These are phyloP conservation scores for Bombardia bombarda DNA, from an alignment of 495 filamentous ascomycete species.

Conservation along the genomic window DNA sequence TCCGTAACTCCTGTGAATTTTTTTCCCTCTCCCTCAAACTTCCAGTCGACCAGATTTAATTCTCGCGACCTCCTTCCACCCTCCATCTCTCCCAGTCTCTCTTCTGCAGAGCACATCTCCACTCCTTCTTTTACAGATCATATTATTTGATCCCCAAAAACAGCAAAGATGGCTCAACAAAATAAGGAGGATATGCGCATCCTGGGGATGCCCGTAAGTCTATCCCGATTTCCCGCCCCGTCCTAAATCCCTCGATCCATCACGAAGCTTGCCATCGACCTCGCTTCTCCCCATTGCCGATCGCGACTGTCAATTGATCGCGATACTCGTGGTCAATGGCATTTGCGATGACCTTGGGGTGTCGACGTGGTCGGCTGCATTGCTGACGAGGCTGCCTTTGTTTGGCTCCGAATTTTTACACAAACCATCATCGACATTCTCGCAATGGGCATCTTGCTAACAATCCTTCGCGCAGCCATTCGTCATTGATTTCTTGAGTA, in stretches of 20 bases:
- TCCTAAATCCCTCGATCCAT: conserved; percentile 26
- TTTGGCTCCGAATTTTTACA: too few species aligned
- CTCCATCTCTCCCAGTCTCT: conserved; percentile 22
- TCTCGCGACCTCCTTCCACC: conserved; percentile 29
- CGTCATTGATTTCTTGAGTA: conserved; percentile 97
- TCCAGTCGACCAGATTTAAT: conserved; percentile 38
- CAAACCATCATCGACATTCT: too few species aligned
- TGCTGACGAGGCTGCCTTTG: too few species aligned
- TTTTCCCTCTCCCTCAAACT: conserved; percentile 22
- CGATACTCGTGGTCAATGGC: too few species aligned
- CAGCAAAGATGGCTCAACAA: conserved; percentile 59
- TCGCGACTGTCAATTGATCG: conserved; percentile 12
- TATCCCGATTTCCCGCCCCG: conserved; percentile 2
- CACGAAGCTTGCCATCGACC: conserved; percentile 5
- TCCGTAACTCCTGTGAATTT: conserved; percentile 20
- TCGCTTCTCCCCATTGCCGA: conserved; percentile 17
- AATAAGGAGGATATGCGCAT: conserved; percentile 39
- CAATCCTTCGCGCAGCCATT: conserved; percentile 43
- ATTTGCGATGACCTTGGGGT: conserved; percentile 10
- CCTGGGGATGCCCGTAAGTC: conserved; percentile 83
- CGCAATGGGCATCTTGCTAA: too few species aligned
- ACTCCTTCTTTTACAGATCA: conserved; percentile 40
- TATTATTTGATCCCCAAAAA: conserved; percentile 32
- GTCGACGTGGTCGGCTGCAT: neutral
- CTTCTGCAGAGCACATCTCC: conserved; percentile 33